Evolutionary conservation across 2,329 filamentous ascomycete genomes (phyloP).

Genomic region (Sporothrix luriei): DNA sequence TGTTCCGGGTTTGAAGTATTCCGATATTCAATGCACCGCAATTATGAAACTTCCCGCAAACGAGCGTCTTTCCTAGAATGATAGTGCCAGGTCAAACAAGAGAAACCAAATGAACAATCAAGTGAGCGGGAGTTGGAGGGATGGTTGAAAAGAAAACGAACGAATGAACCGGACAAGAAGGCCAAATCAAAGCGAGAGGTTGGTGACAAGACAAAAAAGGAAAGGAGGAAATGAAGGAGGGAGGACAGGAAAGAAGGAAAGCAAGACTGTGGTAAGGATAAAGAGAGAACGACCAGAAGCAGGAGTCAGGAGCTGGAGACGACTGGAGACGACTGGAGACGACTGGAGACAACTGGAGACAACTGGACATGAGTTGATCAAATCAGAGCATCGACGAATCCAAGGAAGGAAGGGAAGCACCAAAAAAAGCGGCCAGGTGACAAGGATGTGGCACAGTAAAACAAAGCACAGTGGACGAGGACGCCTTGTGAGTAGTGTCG

Average conservation of each 20-base stretch:
- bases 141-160: neutral
- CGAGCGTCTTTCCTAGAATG: slow-evolving; percentile 16
- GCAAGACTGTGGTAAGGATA: neutral
- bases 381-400: slow-evolving; percentile 6
- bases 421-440: neutral
- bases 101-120: neutral
- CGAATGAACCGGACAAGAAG: neutral
- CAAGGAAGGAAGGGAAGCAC: slow-evolving; percentile 5
- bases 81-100: neutral
- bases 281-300: neutral
- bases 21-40: neutral
- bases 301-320: slow-evolving; percentile 6
- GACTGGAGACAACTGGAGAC: slow-evolving; percentile 3
- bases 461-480: neutral
- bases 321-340: neutral
- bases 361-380: slow-evolving; percentile 5
- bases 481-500: neutral
- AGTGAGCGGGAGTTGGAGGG: slow-evolving; percentile 18
- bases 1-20: neutral
- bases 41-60: neutral
- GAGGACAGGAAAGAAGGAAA: neutral
- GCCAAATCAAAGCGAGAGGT: neutral
- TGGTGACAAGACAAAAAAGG: neutral
- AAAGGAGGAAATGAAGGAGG: neutral
- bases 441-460: slow-evolving; percentile 9